Percentiles rank a stretch among this genome's conserved stretches.
phyloP scores from a whole-genome alignment of 2,329 filamentous ascomycete genomes.

The Sporothrix luriei region DNA sequence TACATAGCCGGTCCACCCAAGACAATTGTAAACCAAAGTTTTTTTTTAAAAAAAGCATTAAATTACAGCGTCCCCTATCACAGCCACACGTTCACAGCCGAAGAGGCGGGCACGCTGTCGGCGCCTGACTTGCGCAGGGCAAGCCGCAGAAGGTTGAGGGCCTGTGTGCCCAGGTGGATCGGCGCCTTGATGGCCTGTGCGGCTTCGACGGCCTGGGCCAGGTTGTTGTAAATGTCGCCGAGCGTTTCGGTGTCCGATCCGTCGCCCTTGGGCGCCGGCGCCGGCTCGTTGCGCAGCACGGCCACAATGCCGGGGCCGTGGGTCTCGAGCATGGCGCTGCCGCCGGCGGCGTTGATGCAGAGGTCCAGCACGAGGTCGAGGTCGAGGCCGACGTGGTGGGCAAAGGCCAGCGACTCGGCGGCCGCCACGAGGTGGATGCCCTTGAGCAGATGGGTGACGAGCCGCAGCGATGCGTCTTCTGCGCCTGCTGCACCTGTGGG shows the following conservation, averaged over 20 bases:
- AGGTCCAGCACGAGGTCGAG: constrained; percentile 51
- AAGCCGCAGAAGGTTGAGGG: constrained; percentile 45
- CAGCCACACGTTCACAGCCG: constrained; percentile 40
- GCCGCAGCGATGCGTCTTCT: constrained; percentile 16
- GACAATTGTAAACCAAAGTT: neutral
- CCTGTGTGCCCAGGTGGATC: constrained; percentile 47
- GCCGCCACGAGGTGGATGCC: constrained; percentile 51
- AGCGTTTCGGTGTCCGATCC: constrained; percentile 39
- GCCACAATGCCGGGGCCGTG: constrained; percentile 47
- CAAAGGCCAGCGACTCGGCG: constrained; percentile 50
- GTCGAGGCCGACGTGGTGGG: constrained; percentile 47
- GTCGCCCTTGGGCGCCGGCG: constrained; percentile 35
- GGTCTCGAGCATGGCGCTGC: constrained; percentile 46
- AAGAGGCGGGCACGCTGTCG: constrained; percentile 32
- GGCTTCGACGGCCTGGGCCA: constrained; percentile 48
- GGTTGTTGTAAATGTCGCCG: constrained; percentile 39
- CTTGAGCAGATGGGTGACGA: constrained; percentile 48
- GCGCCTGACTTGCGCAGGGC: constrained; percentile 38
- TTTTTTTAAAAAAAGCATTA: too few species aligned
- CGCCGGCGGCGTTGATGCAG: constrained; percentile 52
- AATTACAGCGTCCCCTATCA: neutral
- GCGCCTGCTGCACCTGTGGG: too few species aligned
- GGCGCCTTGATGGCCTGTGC: constrained; percentile 49
- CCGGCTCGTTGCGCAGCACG: constrained; percentile 41
- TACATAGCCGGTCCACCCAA: neutral